Conservation (phyloP, 768 basidiomycete genomes). For the Leccinum disarticulatum region DNA sequence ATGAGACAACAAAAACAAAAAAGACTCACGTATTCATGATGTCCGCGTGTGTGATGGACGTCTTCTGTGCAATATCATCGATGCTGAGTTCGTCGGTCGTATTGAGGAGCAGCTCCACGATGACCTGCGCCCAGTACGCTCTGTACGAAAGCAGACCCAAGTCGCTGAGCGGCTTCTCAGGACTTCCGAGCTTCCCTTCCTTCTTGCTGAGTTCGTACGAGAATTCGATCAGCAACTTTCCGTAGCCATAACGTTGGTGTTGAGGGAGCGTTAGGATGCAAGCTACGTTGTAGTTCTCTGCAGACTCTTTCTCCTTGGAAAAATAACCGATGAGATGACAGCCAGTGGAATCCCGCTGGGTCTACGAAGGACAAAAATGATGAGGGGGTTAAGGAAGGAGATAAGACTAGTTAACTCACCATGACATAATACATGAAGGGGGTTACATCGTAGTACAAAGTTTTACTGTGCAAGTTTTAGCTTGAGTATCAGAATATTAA, state of each 20-base stretch:
- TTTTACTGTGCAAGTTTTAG: slow-evolving; percentile 65
- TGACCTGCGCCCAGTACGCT: slow-evolving; percentile 97
- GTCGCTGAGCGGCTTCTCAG: slow-evolving; percentile 96
- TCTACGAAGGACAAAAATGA: slow-evolving; percentile 39
- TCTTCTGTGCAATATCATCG: slow-evolving; percentile 96
- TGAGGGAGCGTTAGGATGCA: slow-evolving; percentile 99
- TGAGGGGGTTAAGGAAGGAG: neutral
- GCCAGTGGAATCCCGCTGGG: slow-evolving; percentile 82
- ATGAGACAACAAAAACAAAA: neutral
- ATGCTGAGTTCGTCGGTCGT: slow-evolving; percentile 79
- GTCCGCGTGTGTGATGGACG: slow-evolving; percentile 92
- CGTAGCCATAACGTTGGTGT: slow-evolving; percentile 95
- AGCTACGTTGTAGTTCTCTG: slow-evolving; percentile 97
- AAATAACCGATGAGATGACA: slow-evolving; percentile 98
- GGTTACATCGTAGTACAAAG: slow-evolving; percentile 98
- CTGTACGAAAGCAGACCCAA: slow-evolving; percentile 90
- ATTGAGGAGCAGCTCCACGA: slow-evolving; percentile 83
- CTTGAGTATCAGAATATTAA: slow-evolving; percentile 7
- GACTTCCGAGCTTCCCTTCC: slow-evolving; percentile 93
- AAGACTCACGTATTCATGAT: slow-evolving; percentile 94
- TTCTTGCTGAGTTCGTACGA: slow-evolving; percentile 97
- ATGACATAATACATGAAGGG: slow-evolving; percentile 99
- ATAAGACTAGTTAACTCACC: slow-evolving; percentile 47
- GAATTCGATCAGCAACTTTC: slow-evolving; percentile 95
- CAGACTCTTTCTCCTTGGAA: slow-evolving; percentile 98